Conservation (phyloP, 371 early-diverging fungal species). For the Rhizopus microsporus region DNA sequence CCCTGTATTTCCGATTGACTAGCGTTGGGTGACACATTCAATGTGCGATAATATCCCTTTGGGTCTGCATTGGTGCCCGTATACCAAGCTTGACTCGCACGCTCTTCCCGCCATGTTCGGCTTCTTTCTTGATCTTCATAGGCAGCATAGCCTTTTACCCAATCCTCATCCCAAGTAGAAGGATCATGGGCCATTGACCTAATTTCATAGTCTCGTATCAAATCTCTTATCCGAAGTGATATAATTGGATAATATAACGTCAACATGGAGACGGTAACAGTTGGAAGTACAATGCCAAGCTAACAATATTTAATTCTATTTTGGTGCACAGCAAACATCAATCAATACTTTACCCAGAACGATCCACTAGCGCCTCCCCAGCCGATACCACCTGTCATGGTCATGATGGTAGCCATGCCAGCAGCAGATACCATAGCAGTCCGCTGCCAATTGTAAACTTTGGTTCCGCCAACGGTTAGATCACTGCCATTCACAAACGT, state of each 20-base stretch:
- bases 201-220: constrained; percentile 51
- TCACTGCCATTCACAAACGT: constrained; percentile 64
- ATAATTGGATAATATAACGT: constrained; percentile 60
- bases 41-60: constrained; percentile 48
- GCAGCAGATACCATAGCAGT: constrained; percentile 54
- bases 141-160: constrained; percentile 56
- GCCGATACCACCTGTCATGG: constrained; percentile 41
- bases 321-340: neutral
- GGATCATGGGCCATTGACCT: constrained; percentile 46
- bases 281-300: constrained; percentile 61
- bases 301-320: constrained; percentile 14
- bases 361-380: constrained; percentile 50
- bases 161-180: constrained; percentile 56
- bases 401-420: constrained; percentile 42
- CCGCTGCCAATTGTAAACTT: constrained; percentile 57
- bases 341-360: constrained; percentile 38
- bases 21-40: constrained; percentile 47
- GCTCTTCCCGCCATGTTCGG: constrained; percentile 53
- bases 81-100: constrained; percentile 26
- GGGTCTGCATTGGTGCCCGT: constrained; percentile 31
- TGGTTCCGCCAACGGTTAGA: constrained; percentile 51
- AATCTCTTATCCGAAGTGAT: constrained; percentile 48
- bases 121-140: constrained; percentile 58
- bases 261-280: constrained; percentile 47
- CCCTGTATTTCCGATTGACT: constrained; percentile 60